These are phyloP conservation scores for Termitomyces sp. DNA, from an alignment of 768 basidiomycete species.

Conservation along the genomic window DNA sequence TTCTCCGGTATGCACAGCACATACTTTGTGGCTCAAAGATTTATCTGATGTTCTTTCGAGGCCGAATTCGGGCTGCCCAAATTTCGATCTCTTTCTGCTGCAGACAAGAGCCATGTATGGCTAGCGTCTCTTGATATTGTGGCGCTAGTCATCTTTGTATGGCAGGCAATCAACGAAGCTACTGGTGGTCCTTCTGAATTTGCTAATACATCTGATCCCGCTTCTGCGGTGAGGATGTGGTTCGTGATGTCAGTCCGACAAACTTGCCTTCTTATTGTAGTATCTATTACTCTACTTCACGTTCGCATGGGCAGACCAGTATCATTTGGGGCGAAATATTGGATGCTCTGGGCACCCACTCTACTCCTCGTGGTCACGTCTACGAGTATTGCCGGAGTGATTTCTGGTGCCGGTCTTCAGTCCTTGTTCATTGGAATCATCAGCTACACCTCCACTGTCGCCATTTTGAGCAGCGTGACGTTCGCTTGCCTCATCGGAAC, in stretches of 20 bases:
- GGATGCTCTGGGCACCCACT: slow-evolving; percentile 73
- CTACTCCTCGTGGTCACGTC: slow-evolving; percentile 53
- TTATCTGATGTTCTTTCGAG: slow-evolving; percentile 36
- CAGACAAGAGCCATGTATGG: slow-evolving; percentile 74
- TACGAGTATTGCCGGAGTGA: slow-evolving; percentile 55
- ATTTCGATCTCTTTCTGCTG: slow-evolving; percentile 61
- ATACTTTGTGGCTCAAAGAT: slow-evolving; percentile 7
- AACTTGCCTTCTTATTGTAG: slow-evolving; percentile 63
- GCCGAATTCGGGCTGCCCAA: slow-evolving; percentile 76
- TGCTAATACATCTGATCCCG: slow-evolving; percentile 46
- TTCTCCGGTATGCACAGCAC: slow-evolving; percentile 58
- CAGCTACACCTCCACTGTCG: slow-evolving; percentile 54
- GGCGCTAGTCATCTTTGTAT: slow-evolving; percentile 61
- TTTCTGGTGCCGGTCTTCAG: slow-evolving; percentile 51
- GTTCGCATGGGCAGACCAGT: slow-evolving; percentile 70
- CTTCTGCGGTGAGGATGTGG: slow-evolving; percentile 65
- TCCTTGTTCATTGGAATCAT: slow-evolving; percentile 62
- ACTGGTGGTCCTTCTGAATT: slow-evolving; percentile 43
- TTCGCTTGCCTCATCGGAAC: slow-evolving; percentile 65
- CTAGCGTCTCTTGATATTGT: slow-evolving; percentile 65
- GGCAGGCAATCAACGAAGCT: slow-evolving; percentile 61
- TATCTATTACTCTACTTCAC: slow-evolving; percentile 61
- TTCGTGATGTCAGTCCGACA: slow-evolving; percentile 65
- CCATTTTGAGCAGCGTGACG: slow-evolving; percentile 47
- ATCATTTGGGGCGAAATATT: slow-evolving; percentile 67